A percentile compares a stretch with the other conserved stretches of the same genome.
phyloP scores from a whole-genome alignment of 805 yeast genomes.

The Tetrapisispora iriomotensis region DNA sequence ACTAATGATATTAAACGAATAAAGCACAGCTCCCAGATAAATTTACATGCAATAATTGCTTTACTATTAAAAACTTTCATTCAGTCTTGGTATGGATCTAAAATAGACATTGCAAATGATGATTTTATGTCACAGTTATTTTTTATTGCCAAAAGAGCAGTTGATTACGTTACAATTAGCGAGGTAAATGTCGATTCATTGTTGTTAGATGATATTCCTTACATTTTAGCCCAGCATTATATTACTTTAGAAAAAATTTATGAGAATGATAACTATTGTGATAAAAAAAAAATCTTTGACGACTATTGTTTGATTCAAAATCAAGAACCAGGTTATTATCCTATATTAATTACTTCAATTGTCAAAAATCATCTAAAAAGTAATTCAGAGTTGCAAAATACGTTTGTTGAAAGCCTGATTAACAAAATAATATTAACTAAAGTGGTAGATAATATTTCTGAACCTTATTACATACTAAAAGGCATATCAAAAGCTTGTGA shows the following conservation, averaged over 20 bases:
- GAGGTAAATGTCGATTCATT: conserved; percentile 10
- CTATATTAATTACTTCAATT: conserved; percentile 9
- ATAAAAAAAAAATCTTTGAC: conserved; percentile 1
- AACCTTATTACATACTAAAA: conserved; percentile 21
- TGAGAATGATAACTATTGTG: neutral
- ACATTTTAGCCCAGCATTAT: conserved; percentile 17
- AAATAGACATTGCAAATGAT: conserved; percentile 20
- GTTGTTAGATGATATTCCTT: conserved; percentile 21
- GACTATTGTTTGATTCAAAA: conserved; percentile 10
- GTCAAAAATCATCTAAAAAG: conserved; percentile 7
- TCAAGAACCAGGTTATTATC: conserved; percentile 12
- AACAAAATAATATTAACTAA: conserved; percentile 18
- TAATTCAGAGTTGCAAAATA: conserved; percentile 15
- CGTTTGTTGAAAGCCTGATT: conserved; percentile 18
- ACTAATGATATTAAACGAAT: conserved; percentile 9
- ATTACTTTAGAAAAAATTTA: conserved; percentile 4
- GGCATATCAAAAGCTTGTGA: conserved; percentile 11
- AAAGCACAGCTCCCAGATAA: conserved; percentile 8
- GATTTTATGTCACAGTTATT: conserved; percentile 14
- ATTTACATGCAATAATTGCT: conserved; percentile 19
- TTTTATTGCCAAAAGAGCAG: conserved; percentile 8
- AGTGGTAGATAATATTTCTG: conserved; percentile 16
- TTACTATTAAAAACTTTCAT: conserved; percentile 22
- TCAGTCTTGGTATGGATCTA: conserved; percentile 25
- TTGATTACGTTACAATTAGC: conserved; percentile 4